Evolutionary conservation across 2,329 filamentous ascomycete species (phyloP), one percentile per base, ranked within the genome.

Genomic region (Nothophaeocryptopus gaeumannii): DNA sequence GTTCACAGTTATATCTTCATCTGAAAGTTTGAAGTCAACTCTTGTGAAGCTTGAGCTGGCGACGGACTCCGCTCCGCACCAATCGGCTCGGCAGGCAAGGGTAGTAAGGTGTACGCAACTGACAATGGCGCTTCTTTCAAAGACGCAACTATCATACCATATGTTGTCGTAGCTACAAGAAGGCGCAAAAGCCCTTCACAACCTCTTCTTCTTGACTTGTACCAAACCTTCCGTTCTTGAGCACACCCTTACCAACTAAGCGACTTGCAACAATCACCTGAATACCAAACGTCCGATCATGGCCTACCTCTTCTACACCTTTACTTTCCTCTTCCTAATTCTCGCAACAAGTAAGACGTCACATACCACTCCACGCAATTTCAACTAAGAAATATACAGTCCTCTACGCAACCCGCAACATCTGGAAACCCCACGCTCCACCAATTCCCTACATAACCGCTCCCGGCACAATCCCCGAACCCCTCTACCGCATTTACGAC

Each of bases 271-370:
- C 13, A 48, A 39, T 36, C 41, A 34, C 30, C 20, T 13, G 15
- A 14, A 46, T n/a, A 31, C 15, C 35, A 33, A 16, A 50, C 20
- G 39, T n/a, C 32, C 51, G 50, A 50, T 63, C 60, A 95, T 95
- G 89, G 78, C 75, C 56, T 93, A 91, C 75, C 68, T 95, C 57
- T 81, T 95, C 73, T 95, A 90, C 75, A 83, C 81, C 61, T 69
- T 91, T 58, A 82, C 82, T 64, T 80, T 96, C 68, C 70, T 85
- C 61, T 78, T 87, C 66, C 77, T 96, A 63, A 66, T 91, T 61
- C 65, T 80, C 58, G 85, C 84, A 52, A 93, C 89, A 48, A 74
- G 84, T 87, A 76, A 53, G 74, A 45, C 51, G 40, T 44, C 35
- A 13, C 32, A 12, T 15, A 40, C 20, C 7, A 35, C 14, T 31